Evolutionary conservation across 192 early-diverging fungal genomes (phyloP), one percentile per base, ranked within the genome.

Genomic region (Gamsiella multidivaricata): DNA sequence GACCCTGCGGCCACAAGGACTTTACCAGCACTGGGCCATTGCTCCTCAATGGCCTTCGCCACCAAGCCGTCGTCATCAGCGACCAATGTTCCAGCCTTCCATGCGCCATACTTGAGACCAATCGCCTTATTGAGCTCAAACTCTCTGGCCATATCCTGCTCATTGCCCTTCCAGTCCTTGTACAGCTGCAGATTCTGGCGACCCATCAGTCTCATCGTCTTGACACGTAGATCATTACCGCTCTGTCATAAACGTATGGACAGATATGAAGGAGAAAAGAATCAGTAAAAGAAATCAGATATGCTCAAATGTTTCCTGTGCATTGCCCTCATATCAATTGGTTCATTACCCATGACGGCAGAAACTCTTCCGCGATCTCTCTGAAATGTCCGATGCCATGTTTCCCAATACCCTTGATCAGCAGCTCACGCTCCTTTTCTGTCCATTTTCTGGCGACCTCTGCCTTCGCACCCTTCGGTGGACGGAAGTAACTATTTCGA

Each of bases 341-440:
- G n/a, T n/a, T 47, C 55, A 71, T 53, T 88, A 91, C 90, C 95
- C 94, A 96, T 46, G 86, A 86, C 9, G 93, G 88, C 20, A 96
- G 78, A 25, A 90, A 66, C 50, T 82, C 87, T 53, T 94, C 91
- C 0, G 93, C 91, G 32, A 95, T 95, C 65, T 93, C 93, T 43
- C 92, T 85, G 70, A 95, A 96, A 64, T 95, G 93, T 14, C 95
- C 94, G 71, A 96, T 94, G 12, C 94, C 95, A 54, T 93, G 82
- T 55, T 85, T 91, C 65, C 88, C 91, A 45, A 96, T 94, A 7
- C 95, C 94, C 53, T 91, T 83, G 33, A 95, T 88, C 29, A 96
- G 80, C 49, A 92, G 80, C 34, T 57, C 58, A 34, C 89, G 88
- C 73, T 96, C 92, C n/a, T 86, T 87, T 4, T 94, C 93, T 17